Evolutionary conservation across 495 filamentous ascomycete species (phyloP).

Genomic region (Bacidia rubella): DNA sequence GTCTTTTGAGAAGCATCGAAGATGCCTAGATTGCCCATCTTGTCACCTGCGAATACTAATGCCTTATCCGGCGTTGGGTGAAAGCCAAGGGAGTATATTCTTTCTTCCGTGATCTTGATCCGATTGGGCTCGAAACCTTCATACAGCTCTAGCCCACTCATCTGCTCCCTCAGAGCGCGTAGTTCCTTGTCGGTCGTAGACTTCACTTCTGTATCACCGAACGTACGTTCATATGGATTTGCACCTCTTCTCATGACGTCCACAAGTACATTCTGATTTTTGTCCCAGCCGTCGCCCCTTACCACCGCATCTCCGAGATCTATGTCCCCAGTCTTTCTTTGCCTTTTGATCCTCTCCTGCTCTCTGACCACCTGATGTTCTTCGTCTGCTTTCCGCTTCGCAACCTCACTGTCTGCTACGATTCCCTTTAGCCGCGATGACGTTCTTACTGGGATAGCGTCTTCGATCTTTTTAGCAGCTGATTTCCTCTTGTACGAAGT

Average conservation of each 20-base stretch:
- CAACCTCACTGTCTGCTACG: conserved; percentile 53
- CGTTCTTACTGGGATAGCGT: conserved; percentile 43
- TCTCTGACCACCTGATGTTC: conserved; percentile 48
- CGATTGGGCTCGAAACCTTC: conserved; percentile 67
- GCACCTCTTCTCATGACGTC: conserved; percentile 55
- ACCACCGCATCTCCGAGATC: conserved; percentile 67
- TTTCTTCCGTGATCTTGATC: conserved; percentile 85
- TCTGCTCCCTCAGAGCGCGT: conserved; percentile 61
- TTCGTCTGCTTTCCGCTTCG: conserved; percentile 70
- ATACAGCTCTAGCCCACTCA: conserved; percentile 70
- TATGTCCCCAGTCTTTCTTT: conserved; percentile 57
- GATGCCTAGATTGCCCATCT: conserved; percentile 86
- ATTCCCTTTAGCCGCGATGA: conserved; percentile 55
- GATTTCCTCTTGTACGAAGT: conserved; percentile 36
- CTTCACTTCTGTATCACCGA: conserved; percentile 67
- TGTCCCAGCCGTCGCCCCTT: conserved; percentile 49
- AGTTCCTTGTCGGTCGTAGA: conserved; percentile 67
- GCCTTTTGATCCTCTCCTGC: conserved; percentile 52
- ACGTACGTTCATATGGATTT: conserved; percentile 66
- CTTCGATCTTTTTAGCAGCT: conserved; percentile 34
- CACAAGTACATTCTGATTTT: conserved; percentile 37
- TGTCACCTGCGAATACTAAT: conserved; percentile 90
- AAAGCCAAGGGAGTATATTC: conserved; percentile 78
- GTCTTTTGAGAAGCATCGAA: conserved; percentile 71
- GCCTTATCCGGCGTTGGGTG: conserved; percentile 78